Conservation (phyloP, 2,329 filamentous ascomycete genomes). For the Claviceps quebecensis region DNA sequence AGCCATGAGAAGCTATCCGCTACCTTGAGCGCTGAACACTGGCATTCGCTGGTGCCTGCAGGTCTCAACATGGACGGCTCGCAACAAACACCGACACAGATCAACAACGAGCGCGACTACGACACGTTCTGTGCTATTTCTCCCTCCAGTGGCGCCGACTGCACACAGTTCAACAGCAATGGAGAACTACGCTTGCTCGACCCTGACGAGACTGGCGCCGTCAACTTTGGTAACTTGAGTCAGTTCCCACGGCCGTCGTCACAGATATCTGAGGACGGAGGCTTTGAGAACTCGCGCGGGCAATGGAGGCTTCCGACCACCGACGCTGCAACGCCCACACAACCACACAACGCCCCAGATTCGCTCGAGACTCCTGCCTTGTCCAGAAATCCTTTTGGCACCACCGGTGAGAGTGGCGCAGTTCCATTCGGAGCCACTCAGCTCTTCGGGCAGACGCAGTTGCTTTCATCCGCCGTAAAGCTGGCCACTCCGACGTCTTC, state of each 20-base stretch:
- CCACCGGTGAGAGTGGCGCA: conserved; percentile 18
- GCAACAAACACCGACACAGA: conserved; percentile 40
- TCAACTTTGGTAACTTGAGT: conserved; percentile 28
- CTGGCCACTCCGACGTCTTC: conserved; percentile 41
- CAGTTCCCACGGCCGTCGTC: conserved; percentile 24
- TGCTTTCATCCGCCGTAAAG: conserved; percentile 37
- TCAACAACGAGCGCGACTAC: conserved; percentile 43
- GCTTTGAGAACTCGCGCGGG: conserved; percentile 23
- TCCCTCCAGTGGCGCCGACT: conserved; percentile 15
- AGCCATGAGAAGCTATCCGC: conserved; percentile 9
- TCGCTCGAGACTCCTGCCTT: conserved; percentile 35
- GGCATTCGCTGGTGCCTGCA: neutral
- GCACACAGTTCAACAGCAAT: conserved; percentile 14
- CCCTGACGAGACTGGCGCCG: conserved; percentile 36
- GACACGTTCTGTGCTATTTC: conserved; percentile 24
- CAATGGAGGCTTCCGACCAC: conserved; percentile 22
- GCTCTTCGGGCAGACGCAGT: conserved; percentile 41
- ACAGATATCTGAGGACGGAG: conserved; percentile 27
- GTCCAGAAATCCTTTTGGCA: conserved; percentile 33
- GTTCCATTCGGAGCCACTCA: conserved; percentile 29
- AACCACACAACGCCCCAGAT: conserved; percentile 9
- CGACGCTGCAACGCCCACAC: conserved; percentile 22
- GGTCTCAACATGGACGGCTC: conserved; percentile 27
- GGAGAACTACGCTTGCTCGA: conserved; percentile 24
- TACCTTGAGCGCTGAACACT: neutral